Base-by-base conservation (phyloP, 2,329 filamentous ascomycete species). In the Talaromyces sp. region DNA sequence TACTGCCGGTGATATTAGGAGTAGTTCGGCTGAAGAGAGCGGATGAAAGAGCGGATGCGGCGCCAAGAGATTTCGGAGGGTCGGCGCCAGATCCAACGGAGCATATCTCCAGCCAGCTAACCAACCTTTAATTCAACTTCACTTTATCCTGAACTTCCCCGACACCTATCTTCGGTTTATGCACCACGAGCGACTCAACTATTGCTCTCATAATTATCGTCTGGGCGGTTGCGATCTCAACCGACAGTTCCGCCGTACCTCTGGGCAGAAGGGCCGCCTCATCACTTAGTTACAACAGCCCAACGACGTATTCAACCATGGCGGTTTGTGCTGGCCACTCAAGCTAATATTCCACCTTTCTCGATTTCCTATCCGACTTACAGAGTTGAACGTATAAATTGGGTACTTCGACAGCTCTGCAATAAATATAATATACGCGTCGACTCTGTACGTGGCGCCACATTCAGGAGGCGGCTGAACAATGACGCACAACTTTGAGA, bases 401-500 rank as follows among this genome's bases (percentile, higher is more conserved):
- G 17, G 27, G 17, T 54, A 38, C 27, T 60, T 31, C 15, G 31
- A 22, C 29, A 54, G 15, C 10, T 54, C 29, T 56, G 27, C 27
- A 38, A 49, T 38, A 38, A 29, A 40, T 56, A 56, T 49, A 47
- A 22, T 29, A 17, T 17, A 61, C 34, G 47, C 60, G 31, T 62
- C 60, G 51, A 62, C 47, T 61, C 29, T 62, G 22, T 29, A 43
- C 34, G n/a, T n/a, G n/a, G n/a, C n/a, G 27, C 51, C 51, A 38
- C 38, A 61, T 34, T 54, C 34, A 62, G 43, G 58, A 51, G 43
- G 38, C 31, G 54, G 25, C 54, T 65, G 66, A 66, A 74, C 67
- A 65, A 78, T 78, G 76, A 70, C 75, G 53, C 68, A 70, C 83
- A 94, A 91, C 66, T 98, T 98, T 78, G 95, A 99, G 85, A 99